phyloP scores from a whole-genome alignment of 2,329 filamentous ascomycete genomes.

The Colletotrichum eleusines region DNA sequence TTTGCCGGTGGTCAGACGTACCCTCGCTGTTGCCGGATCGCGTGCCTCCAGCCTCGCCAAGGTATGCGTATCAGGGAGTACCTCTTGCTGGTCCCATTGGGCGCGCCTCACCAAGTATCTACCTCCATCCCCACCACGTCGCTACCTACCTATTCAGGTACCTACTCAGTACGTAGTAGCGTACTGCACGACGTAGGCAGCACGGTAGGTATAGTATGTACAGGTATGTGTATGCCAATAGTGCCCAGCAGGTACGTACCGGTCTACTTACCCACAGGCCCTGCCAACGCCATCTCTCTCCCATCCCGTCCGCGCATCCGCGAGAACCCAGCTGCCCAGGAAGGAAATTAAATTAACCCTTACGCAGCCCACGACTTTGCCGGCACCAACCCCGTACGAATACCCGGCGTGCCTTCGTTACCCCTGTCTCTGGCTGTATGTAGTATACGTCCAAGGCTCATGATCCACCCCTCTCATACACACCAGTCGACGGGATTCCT shows the following conservation, averaged over 20 bases:
- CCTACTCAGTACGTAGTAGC: too few species aligned
- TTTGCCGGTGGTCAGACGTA: background rate
- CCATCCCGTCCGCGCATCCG: background rate
- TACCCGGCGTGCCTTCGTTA: constrained; percentile 24
- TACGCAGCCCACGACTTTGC: constrained; percentile 21
- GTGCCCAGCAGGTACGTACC: too few species aligned
- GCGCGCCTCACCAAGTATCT: background rate
- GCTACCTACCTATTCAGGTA: too few species aligned
- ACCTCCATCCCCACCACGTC: background rate
- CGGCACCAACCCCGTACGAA: constrained; percentile 23
- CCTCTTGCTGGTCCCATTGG: constrained; percentile 20
- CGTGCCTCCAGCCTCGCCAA: constrained; percentile 25
- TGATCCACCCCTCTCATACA: constrained; percentile 15
- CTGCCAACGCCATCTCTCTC: constrained; percentile 25
- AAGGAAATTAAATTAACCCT: constrained; percentile 38
- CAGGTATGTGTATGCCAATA: too few species aligned
- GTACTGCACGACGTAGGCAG: too few species aligned
- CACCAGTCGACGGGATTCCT: constrained; percentile 17
- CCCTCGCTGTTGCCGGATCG: constrained; percentile 21
- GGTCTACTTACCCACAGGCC: background rate
- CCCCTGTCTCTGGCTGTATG: constrained; percentile 23
- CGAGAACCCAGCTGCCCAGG: constrained; percentile 7
- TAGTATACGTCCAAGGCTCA: constrained; percentile 11
- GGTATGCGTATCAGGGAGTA: constrained; percentile 15
- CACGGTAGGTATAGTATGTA: too few species aligned